Base-by-base conservation (phyloP, 2,329 filamentous ascomycete species). In the Verticillium dahliae region DNA sequence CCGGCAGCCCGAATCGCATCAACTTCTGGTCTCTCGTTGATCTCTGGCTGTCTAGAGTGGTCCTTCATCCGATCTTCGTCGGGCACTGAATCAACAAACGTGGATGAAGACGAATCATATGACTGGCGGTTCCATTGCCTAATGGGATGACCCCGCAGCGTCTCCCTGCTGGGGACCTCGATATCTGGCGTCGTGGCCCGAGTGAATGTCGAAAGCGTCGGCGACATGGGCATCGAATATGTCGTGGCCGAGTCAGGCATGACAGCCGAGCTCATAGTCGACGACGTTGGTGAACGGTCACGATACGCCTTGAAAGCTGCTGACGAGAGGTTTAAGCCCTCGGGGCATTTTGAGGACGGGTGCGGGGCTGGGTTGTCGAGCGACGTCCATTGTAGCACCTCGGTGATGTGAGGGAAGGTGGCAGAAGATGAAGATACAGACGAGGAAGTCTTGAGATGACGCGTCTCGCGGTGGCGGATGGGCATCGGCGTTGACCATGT, bases 161-260 rank as follows among this genome's bases (percentile, higher is more conserved):
- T 63, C 34, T 65, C 63, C 14, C 45, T n/a, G 22, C 62, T 63
- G 15, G 61, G 57, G 39, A 59, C 59, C 33, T 65, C 63, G 2
- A 65, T 52, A 50, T 65, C 64, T 3, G 64, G 64, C 31, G 64
- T 65, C 4, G 64, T 65, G 4, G 64, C 63, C n/a, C 64, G 62
- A 6, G 64, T 65, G 31, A 65, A 65, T 9, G 63, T 65, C 5
- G 64, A 65, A 13, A 57, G 62, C 22, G 65, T 65, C 34, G 65
- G 63, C 18, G 65, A 66, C 63, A 66, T 63, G 45, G 65, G 65
- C 63, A 66, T 65, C 15, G 75, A 77, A 45, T 70, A 74, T 0
- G 72, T 73, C 1, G 75, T 77, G 4, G 74, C 75, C 5, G 75
- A 76, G 61, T 77, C 75, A 0, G 73, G 73, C 2, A 75, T 62